Evolutionary conservation across 495 filamentous ascomycete species (phyloP), one percentile per base, ranked within the genome.

Genomic region (Tuber melanosporum): DNA sequence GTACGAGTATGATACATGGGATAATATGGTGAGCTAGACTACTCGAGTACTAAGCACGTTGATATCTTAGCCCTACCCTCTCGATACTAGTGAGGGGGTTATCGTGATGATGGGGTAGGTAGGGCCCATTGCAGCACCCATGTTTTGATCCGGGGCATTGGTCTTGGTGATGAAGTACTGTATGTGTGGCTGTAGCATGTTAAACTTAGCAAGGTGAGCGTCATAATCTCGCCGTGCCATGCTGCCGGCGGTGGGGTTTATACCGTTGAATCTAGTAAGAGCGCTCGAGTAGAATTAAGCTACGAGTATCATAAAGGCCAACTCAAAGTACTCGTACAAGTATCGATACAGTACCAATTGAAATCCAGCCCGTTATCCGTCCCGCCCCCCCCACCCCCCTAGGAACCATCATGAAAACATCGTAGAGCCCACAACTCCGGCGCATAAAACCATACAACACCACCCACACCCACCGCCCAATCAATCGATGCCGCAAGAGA

Each of bases 401-500:
- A 26, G 19, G n/a, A 62, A 62, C n/a, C 26, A 32, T 66, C 57
- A 66, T 66, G n/a, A 32, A 17, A 66, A 32, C 26, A 62, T 32
- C 26, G 14, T n/a, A 32, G 12, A 32, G 52, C 10, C n/a, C n/a
- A 26, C 52, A 57, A 57, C 52, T 66, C n/a, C 57, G 26, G 10
- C 36, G 36, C 19, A 43, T 17, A 47, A 62, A 41, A 41, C 43
- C 46, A 62, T 71, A 46, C 57, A 76, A 77, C 42, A 70, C 44
- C 26, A 62, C 26, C 45, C n/a, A 32, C 44, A 46, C 26, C 45
- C 19, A 32, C 44, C 0, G 39, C 17, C 39, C 78, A 62, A 62
- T 45, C 32, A 62, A 62, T 45, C 36, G 15, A 46, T 36, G 17
- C 45, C 39, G 17, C 44, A 42, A 32, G 66, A 44, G n/a, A 36